phyloP scores from a whole-genome alignment of 2,329 filamentous ascomycete species.

The Exophiala mesophila region DNA sequence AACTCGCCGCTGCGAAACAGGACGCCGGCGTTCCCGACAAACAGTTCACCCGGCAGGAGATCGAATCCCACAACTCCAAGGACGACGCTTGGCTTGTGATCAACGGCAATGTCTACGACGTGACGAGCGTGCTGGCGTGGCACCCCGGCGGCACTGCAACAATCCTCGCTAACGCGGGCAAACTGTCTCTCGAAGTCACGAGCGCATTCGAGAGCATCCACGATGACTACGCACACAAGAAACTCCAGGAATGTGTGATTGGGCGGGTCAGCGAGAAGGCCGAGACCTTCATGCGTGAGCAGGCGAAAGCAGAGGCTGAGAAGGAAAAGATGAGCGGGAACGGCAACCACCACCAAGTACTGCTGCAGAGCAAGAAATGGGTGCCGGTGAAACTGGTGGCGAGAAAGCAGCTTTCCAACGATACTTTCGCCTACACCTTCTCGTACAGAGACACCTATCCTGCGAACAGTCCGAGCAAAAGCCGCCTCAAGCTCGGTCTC shows the following conservation, averaged over 20 bases:
- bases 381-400: constrained; percentile 40
- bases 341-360: constrained; percentile 32
- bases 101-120: constrained; percentile 49
- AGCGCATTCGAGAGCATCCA: constrained; percentile 49
- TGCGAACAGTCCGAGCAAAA: neutral
- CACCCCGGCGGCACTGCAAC: constrained; percentile 38
- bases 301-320: constrained; percentile 39
- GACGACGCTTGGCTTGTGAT: constrained; percentile 53
- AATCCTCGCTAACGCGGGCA: constrained; percentile 48
- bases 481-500: constrained; percentile 41
- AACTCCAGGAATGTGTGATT: constrained; percentile 46
- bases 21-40: constrained; percentile 44
- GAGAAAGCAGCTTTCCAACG: constrained; percentile 38
- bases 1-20: constrained; percentile 43
- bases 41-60: constrained; percentile 50
- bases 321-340: constrained; percentile 31
- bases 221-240: constrained; percentile 48
- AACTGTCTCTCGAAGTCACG: constrained; percentile 46
- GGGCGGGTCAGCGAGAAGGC: constrained; percentile 48
- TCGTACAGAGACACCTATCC: constrained; percentile 14
- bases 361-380: constrained; percentile 45
- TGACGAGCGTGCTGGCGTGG: constrained; percentile 39
- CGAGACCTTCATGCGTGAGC: constrained; percentile 43
- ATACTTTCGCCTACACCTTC: constrained; percentile 47
- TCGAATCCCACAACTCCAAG: constrained; percentile 47